Evolutionary conservation across 495 filamentous ascomycete genomes (phyloP), one percentile per base, ranked within the genome.

Genomic region (Xylaria intraflava): DNA sequence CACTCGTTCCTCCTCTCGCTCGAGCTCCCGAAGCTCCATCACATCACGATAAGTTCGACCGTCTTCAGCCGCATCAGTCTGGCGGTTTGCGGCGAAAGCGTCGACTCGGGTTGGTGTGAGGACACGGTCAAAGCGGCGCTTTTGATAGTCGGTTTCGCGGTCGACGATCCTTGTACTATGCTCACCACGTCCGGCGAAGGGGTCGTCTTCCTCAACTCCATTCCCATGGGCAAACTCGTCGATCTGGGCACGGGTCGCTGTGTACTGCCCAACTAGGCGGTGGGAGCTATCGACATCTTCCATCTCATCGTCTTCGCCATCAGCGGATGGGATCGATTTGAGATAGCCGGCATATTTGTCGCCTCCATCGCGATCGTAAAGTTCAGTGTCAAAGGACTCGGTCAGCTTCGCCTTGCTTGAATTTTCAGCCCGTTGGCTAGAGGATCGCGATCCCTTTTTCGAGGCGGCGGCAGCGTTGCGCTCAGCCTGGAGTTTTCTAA

Each of bases 71-170:
- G 77, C 80, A 47, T 83, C 85, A 26, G 80, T 83, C 60, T 89
- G 79, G 44, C 80, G 67, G 65, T 89, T 87, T 56, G 82, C 82
- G 29, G 88, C 87, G 62, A 95, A 95, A 26, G 90, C 85, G 69
- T 95, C 91, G 50, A 87, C 90, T 67, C 90, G 82, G 8, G 88
- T 92, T 8, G 92, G 92, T 14, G 89, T 91, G 53, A 96, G 75
- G 47, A 83, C 86, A 42, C 93, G 89, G 62, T 93, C 81, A 64
- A 92, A 90, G 46, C 89, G 83, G 50, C 91, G 89, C 73, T 96
- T 96, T 71, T 99, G 94, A 65, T 99, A 99, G 65, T 96, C 92
- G 51, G 91, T 94, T 75, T 97, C 90, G 55, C 94, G 83, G 60
- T 91, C 89, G 17, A 86, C 80, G 67, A 99, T 95, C 62, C 90